Evolutionary conservation across 1,284 basidiomycete species (phyloP).

Genomic region (Ganoderma resinaceum): DNA sequence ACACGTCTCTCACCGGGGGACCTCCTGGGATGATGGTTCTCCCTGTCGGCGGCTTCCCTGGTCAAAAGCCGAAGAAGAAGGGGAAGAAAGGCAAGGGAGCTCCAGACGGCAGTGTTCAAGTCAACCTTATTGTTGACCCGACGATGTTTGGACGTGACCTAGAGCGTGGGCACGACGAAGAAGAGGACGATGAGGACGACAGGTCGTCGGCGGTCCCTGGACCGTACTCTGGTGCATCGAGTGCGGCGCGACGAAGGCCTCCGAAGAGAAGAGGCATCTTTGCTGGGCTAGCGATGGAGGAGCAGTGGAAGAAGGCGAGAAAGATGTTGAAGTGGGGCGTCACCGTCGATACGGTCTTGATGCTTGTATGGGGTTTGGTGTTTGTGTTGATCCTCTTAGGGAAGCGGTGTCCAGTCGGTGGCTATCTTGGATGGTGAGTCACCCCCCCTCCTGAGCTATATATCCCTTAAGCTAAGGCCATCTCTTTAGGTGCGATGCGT

Average conservation of each 20-base stretch:
- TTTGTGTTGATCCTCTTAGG: constrained; percentile 69
- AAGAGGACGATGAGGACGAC: constrained; percentile 39
- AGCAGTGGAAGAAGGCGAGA: constrained; percentile 64
- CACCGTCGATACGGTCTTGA: constrained; percentile 53
- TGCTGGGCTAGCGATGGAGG: constrained; percentile 68
- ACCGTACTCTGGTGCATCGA: constrained; percentile 35
- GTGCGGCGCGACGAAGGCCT: constrained; percentile 33
- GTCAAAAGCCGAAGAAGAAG: constrained; percentile 48
- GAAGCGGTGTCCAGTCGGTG: constrained; percentile 65
- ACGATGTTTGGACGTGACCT: constrained; percentile 53
- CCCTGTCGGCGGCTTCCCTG: constrained; percentile 57
- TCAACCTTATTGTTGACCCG: constrained; percentile 77
- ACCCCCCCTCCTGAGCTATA: background rate
- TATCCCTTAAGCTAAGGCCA: constrained; percentile 1
- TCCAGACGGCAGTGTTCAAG: constrained; percentile 59
- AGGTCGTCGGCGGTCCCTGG: constrained; percentile 36
- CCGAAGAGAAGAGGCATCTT: constrained; percentile 58
- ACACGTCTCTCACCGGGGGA: constrained; percentile 37
- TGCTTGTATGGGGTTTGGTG: constrained; percentile 62
- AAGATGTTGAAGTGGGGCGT: constrained; percentile 59
- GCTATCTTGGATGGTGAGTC: constrained; percentile 68
- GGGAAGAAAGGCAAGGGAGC: constrained; percentile 41
- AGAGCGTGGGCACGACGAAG: constrained; percentile 43
- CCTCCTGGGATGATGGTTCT: constrained; percentile 68
- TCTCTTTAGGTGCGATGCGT: constrained; percentile 69